phyloP scores from a whole-genome alignment of 2,329 filamentous ascomycete species.

The Epichloe uncinata region DNA sequence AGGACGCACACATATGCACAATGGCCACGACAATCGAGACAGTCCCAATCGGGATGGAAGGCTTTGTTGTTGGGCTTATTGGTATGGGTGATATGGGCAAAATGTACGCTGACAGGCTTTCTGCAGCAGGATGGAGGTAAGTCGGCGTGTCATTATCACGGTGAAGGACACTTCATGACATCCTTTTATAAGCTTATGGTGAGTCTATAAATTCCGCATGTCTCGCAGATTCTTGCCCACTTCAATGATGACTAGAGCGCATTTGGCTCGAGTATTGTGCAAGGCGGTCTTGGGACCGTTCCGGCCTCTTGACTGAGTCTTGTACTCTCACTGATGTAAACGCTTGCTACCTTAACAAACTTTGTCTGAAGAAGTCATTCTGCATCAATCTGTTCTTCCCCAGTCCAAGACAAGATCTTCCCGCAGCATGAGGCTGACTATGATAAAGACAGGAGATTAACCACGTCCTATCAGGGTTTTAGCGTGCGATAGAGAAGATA shows the following conservation, averaged over 20 bases:
- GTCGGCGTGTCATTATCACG: conserved; percentile 8
- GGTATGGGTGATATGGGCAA: conserved; percentile 99
- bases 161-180: neutral
- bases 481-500: conserved; percentile 87
- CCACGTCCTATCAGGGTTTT: conserved; percentile 52
- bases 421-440: neutral
- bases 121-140: conserved; percentile 91
- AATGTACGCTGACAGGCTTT: conserved; percentile 88
- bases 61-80: conserved; percentile 80
- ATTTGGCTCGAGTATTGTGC: conserved; percentile 99
- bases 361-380: conserved; percentile 59
- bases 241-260: conserved; percentile 99
- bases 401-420: neutral
- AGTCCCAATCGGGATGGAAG: conserved; percentile 40
- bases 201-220: neutral
- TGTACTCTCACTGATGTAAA: conserved; percentile 93
- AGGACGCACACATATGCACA: conserved; percentile 11
- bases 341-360: conserved; percentile 85
- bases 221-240: conserved; percentile 6
- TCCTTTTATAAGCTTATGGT: neutral
- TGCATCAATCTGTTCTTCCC: neutral
- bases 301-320: conserved; percentile 50
- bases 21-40: conserved; percentile 16
- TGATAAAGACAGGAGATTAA: conserved; percentile 11
- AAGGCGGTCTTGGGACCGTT: conserved; percentile 53